A percentile compares a stretch with the other conserved stretches of the same genome.
Evolutionary conservation across 257 asterid genomes (phyloP).

Genomic region (Capsicum pubescens): DNA sequence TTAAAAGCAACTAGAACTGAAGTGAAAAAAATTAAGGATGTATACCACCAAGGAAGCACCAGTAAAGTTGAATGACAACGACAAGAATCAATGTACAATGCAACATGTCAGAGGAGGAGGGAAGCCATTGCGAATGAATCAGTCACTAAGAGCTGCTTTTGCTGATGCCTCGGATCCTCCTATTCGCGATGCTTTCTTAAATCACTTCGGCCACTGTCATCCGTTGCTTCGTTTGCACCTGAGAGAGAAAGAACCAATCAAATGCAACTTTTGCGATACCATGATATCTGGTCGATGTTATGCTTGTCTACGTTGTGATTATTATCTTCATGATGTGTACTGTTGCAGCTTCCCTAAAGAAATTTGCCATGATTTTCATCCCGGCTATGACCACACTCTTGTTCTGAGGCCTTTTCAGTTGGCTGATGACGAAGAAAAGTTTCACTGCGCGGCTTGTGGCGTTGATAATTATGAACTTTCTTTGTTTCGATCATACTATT

Average conservation of each 20-base stretch:
- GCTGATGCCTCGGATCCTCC: background rate
- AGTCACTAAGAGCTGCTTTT: background rate
- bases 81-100: background rate
- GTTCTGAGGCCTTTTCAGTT: background rate
- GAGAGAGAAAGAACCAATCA: background rate
- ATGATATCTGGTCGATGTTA: background rate
- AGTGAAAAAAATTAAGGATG: background rate
- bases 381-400: background rate
- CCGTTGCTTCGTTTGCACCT: background rate
- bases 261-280: background rate
- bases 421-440: background rate
- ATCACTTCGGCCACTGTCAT: background rate
- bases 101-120: background rate
- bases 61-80: too few relatives aligned
- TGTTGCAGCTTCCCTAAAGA: background rate
- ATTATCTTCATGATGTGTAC: background rate
- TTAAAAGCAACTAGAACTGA: background rate
- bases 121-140: background rate
- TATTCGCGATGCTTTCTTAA: background rate
- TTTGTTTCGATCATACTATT: background rate
- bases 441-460: background rate
- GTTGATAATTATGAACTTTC: background rate
- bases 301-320: background rate
- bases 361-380: background rate
- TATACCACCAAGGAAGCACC: background rate